These are phyloP conservation scores for Fistulinella staudtii DNA, from an alignment of 1,284 basidiomycete species.

Conservation along the genomic window DNA sequence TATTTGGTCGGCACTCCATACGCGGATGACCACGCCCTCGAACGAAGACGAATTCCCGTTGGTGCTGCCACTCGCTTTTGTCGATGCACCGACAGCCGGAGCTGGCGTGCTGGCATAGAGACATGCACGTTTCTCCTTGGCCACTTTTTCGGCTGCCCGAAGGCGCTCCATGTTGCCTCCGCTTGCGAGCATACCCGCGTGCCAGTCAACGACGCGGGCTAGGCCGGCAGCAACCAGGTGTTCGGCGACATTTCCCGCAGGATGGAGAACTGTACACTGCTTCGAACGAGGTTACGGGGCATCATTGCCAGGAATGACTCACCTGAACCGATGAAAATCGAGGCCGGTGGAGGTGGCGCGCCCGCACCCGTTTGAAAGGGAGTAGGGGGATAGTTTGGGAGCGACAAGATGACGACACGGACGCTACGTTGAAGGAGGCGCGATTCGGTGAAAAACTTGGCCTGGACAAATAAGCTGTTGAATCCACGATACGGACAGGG, in stretches of 20 bases:
- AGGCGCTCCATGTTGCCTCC: conserved; percentile 82
- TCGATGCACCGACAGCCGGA: conserved; percentile 33
- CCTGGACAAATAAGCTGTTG: conserved; percentile 44
- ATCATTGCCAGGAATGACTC: conserved; percentile 17
- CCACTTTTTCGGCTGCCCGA: conserved; percentile 78
- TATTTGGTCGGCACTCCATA: conserved; percentile 93
- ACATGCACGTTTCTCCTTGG: conserved; percentile 78
- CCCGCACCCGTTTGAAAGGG: conserved; percentile 74
- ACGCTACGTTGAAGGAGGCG: conserved; percentile 88
- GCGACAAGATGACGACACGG: conserved; percentile 82
- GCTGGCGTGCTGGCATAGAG: conserved; percentile 66
- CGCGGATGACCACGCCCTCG: conserved; percentile 80
- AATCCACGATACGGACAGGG: not conserved
- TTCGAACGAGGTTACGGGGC: conserved; percentile 2
- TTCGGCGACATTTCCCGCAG: conserved; percentile 92
- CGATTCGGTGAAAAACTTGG: conserved; percentile 92
- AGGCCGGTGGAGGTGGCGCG: conserved; percentile 65
- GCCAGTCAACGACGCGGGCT: conserved; percentile 95
- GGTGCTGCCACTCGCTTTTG: conserved; percentile 42
- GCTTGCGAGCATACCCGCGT: conserved; percentile 88
- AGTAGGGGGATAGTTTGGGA: conserved; percentile 78
- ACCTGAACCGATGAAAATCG: conserved; percentile 89
- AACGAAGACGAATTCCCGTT: conserved; percentile 45
- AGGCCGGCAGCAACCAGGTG: conserved; percentile 82
- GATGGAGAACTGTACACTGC: conserved; percentile 65